Evolutionary conservation across 331 rosid genomes (phyloP), one percentile per base, ranked within the genome.

Genomic region (Rhamnella rubrinervis): DNA sequence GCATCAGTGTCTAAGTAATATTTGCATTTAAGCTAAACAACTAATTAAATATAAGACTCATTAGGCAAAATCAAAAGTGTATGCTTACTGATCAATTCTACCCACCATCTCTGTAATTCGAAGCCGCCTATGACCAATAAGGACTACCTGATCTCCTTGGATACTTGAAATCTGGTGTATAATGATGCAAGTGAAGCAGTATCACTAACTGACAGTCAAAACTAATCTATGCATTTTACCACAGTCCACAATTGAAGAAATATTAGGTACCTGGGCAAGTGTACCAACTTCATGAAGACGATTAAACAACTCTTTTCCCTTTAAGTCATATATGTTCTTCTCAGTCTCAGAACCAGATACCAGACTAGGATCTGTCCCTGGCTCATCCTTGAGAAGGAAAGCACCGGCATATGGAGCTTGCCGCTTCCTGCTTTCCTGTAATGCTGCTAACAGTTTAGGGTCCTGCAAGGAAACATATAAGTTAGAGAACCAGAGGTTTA

Each of bases 331-430:
- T 41, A 83, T 77, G 76, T 28, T 91, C 78, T 91, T 91, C 57
- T 91, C 99, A 10, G 89, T 51, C 55, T 95, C 96, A 49, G 88
- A 84, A 65, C 89, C 88, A 71, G 96, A 84, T 59, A 81, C 88
- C 61, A 76, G 20, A 72, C 85, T 87, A 19, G 97, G 84, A 87
- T 95, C 99, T 65, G 92, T 75, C 65, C 84, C 96, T 6, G 85
- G 89, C 66, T 91, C 97, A 56, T 95, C 97, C 86, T 95, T 95
- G 63, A 95, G 83, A 67, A 95, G 92, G 77, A 95, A 95, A 68
- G 99, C 91, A 62, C 99, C 99, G 55, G 97, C 99, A 82, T 95
- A 95, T 7, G 99, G 99, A 75, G 99, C 99, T 75, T 95, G 99
- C 40, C 99, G 78, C 68, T 86, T 88, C 59, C 87, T 84, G 79